Evolutionary conservation across 306 rosid genomes (phyloP).

Genomic region (Sechiopsis laciniata): DNA sequence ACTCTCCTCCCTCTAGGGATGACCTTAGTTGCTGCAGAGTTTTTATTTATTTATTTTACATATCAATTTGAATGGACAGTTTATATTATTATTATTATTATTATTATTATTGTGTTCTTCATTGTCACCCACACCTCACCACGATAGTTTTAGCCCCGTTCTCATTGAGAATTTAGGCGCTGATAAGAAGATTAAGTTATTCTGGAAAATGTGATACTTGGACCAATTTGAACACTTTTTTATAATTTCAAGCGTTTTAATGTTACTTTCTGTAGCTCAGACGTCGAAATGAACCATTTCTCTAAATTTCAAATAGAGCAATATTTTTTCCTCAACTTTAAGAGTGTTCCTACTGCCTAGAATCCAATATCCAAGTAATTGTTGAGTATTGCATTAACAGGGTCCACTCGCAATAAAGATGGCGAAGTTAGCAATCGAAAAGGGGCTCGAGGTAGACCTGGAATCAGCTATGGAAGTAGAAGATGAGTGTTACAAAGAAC

Average conservation of each 20-base stretch:
- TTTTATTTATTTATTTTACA: too few species aligned
- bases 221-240: too few species aligned
- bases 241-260: not conserved
- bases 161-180: too few species aligned
- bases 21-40: too few species aligned
- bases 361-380: not conserved
- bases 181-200: too few species aligned
- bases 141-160: too few species aligned
- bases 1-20: too few species aligned
- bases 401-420: slow-evolving; percentile 84
- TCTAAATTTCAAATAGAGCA: not conserved
- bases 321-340: not conserved
- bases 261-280: not conserved
- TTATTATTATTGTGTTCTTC: too few species aligned
- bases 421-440: slow-evolving; percentile 75
- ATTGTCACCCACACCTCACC: too few species aligned
- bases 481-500: slow-evolving; percentile 69
- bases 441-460: slow-evolving; percentile 56
- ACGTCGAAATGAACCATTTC: not conserved
- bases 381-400: slow-evolving; percentile 35
- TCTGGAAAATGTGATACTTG: too few species aligned
- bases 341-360: not conserved
- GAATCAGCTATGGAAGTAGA: slow-evolving; percentile 50
- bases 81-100: too few species aligned
- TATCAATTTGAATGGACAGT: too few species aligned